These are phyloP conservation scores for Lophium mytilinum DNA, from an alignment of 495 filamentous ascomycete genomes.

Conservation along the genomic window DNA sequence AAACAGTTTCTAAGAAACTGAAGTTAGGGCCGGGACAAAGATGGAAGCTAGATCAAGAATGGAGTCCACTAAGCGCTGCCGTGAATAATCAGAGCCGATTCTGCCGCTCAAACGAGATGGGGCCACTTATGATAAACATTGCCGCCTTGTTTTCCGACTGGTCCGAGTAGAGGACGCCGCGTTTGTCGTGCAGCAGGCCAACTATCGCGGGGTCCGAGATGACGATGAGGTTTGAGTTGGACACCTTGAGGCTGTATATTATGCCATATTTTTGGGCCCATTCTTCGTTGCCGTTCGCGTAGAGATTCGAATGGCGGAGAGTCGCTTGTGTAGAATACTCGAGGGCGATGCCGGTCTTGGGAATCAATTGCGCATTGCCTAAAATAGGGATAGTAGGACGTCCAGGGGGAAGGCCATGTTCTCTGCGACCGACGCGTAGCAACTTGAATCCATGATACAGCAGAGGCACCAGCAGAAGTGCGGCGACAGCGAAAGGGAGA, in stretches of 20 bases:
- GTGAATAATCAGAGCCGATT: too few species aligned
- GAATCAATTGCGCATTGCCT: conserved; percentile 11
- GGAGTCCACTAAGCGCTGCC: too few species aligned
- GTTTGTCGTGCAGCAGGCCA: not conserved
- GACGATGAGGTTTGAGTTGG: not conserved
- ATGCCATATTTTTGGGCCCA: not conserved
- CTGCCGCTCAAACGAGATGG: not conserved
- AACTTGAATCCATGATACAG: not conserved
- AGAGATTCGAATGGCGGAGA: not conserved
- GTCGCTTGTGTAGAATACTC: conserved; percentile 2
- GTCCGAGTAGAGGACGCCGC: not conserved
- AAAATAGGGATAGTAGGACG: conserved; percentile 9
- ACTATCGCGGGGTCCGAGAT: not conserved
- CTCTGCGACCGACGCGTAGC: conserved; percentile 1
- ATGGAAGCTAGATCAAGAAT: too few species aligned
- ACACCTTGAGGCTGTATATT: not conserved
- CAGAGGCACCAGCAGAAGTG: not conserved
- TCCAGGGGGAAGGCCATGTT: not conserved
- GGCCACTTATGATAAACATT: not conserved
- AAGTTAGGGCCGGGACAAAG: too few species aligned
- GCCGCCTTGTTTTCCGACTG: not conserved
- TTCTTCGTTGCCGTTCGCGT: not conserved
- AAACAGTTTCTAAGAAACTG: too few species aligned
- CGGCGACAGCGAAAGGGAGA: too few species aligned
- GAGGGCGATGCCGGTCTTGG: not conserved